Percentiles rank a stretch among this genome's conserved stretches.
These are phyloP conservation scores for Rhodamnia rubescens DNA, from an alignment of 345 rosid species.

Conservation along the genomic window DNA sequence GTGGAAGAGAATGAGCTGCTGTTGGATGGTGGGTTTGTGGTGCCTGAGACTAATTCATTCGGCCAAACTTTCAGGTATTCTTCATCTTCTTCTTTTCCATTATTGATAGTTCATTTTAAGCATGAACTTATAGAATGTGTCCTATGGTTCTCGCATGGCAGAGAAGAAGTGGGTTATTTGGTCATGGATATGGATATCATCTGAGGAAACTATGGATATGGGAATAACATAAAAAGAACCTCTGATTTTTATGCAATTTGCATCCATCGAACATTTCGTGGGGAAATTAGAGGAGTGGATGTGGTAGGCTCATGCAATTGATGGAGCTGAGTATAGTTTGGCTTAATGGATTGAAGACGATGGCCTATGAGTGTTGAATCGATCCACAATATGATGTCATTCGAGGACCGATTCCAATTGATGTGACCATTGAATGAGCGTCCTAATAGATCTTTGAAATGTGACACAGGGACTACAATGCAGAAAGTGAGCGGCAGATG, in stretches of 20 bases:
- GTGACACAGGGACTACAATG: constrained; percentile 54
- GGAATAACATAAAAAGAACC: background rate
- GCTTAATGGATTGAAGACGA: background rate
- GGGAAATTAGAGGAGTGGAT: background rate
- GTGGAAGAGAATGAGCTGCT: constrained; percentile 24
- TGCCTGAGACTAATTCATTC: constrained; percentile 61
- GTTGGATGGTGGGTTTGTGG: constrained; percentile 43
- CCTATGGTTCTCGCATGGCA: background rate
- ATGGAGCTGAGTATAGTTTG: background rate
- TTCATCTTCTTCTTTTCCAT: background rate
- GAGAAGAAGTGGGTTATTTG: background rate
- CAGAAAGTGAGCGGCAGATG: constrained; percentile 53
- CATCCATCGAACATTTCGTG: background rate
- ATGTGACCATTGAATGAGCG: background rate
- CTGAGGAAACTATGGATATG: background rate
- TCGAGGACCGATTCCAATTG: background rate
- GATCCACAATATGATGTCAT: background rate
- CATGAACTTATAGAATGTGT: background rate
- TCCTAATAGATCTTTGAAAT: background rate
- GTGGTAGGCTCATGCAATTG: background rate
- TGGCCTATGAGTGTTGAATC: background rate
- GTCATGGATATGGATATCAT: background rate
- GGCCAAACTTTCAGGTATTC: constrained; percentile 75
- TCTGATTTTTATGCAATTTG: background rate
- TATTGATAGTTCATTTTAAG: background rate